These are phyloP conservation scores for Cystobasidiaceae sp. DNA, from an alignment of 1,284 basidiomycete species.

Conservation along the genomic window DNA sequence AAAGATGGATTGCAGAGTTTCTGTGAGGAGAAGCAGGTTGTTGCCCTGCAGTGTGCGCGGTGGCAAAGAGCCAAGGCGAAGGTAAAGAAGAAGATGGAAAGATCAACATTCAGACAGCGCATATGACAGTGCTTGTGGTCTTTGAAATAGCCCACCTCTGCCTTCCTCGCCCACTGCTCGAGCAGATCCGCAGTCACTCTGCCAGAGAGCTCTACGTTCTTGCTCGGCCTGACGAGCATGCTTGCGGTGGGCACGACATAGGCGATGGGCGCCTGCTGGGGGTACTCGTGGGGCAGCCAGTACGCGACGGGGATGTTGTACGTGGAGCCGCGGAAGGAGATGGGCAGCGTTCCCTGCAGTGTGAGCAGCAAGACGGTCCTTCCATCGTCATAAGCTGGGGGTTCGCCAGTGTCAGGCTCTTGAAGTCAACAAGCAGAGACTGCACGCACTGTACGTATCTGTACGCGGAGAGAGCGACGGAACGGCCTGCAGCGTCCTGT, in stretches of 20 bases:
- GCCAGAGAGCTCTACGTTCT: slow-evolving; percentile 77
- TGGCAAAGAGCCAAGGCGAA: background rate
- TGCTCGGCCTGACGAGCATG: slow-evolving; percentile 78
- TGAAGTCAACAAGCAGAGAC: no score
- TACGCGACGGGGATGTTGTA: slow-evolving; percentile 93
- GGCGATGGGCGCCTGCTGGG: slow-evolving; percentile 72
- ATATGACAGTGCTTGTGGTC: background rate
- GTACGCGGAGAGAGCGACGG: slow-evolving; percentile 76
- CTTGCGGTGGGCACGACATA: slow-evolving; percentile 91
- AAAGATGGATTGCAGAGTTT: slow-evolving; percentile 73
- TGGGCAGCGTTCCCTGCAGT: slow-evolving; percentile 84
- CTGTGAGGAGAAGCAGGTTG: slow-evolving; percentile 60
- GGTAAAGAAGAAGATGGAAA: background rate
- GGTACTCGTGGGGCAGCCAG: slow-evolving; percentile 81
- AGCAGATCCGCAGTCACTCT: slow-evolving; percentile 64
- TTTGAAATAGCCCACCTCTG: slow-evolving; percentile 60
- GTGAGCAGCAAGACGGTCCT: slow-evolving; percentile 84
- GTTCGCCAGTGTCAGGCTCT: slow-evolving; percentile 1
- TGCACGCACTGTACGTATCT: slow-evolving; percentile 76
- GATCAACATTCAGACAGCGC: background rate
- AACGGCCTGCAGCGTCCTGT: slow-evolving; percentile 58
- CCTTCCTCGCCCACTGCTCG: slow-evolving; percentile 70
- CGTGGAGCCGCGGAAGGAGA: slow-evolving; percentile 64
- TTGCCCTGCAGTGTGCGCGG: slow-evolving; percentile 55
- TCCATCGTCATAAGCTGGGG: slow-evolving; percentile 65